Conservation (phyloP, 1,139 yeast genomes). For the Yamadazyma diospyri region DNA sequence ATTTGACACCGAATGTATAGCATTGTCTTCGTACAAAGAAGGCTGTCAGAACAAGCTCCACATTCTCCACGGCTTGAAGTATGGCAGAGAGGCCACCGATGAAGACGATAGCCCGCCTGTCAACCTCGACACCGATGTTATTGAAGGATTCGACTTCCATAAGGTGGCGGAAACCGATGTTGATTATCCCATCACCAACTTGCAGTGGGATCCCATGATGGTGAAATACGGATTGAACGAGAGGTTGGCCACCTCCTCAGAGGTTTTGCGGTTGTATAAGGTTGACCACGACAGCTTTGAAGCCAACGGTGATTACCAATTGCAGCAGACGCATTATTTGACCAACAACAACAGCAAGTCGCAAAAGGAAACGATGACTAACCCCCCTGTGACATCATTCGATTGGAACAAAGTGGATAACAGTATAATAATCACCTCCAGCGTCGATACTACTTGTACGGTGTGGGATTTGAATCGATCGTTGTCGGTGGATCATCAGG, state of each 20-base stretch:
- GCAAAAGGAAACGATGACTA: constrained; percentile 36
- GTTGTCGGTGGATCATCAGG: constrained; percentile 7
- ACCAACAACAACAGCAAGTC: constrained; percentile 23
- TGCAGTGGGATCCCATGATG: constrained; percentile 69
- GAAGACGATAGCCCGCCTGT: constrained; percentile 4
- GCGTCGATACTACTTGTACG: constrained; percentile 95
- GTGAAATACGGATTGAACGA: constrained; percentile 24
- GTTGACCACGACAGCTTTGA: constrained; percentile 33
- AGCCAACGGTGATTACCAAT: constrained; percentile 29
- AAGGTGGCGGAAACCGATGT: constrained; percentile 51
- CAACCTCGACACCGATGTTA: constrained; percentile 15
- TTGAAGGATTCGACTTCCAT: constrained; percentile 46
- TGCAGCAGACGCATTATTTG: constrained; percentile 38
- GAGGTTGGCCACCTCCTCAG: constrained; percentile 66
- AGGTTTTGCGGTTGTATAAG: constrained; percentile 66
- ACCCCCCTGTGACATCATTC: constrained; percentile 86
- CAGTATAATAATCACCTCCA: constrained; percentile 71
- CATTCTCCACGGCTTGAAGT: constrained; percentile 40
- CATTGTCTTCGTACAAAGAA: constrained; percentile 68
- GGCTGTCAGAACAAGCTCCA: constrained; percentile 58
- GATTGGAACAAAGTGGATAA: constrained; percentile 86
- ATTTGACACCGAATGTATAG: constrained; percentile 49
- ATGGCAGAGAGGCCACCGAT: constrained; percentile 23
- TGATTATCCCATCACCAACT: constrained; percentile 64
- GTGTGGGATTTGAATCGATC: constrained; percentile 77